Evolutionary conservation across 768 basidiomycete species (phyloP).

Genomic region (Omphalotus guepiniiformis): DNA sequence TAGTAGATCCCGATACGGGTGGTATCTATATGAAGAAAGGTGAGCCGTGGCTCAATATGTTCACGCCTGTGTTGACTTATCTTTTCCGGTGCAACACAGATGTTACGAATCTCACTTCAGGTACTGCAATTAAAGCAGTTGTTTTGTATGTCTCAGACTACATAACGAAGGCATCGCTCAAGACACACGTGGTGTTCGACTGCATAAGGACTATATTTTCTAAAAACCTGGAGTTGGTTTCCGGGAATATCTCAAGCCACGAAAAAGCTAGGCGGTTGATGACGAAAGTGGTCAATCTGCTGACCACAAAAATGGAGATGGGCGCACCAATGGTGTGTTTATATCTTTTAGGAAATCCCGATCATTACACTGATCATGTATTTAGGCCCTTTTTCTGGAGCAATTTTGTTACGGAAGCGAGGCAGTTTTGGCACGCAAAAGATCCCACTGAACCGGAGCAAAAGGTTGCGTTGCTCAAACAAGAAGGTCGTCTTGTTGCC

Average conservation of each 20-base stretch:
- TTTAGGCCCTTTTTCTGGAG: slow-evolving; percentile 16
- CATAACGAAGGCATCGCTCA: slow-evolving; percentile 11
- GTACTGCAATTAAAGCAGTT: slow-evolving; percentile 11
- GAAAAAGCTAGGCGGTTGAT: slow-evolving; percentile 12
- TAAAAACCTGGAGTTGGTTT: background rate
- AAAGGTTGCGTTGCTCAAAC: background rate
- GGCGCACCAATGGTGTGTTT: slow-evolving; percentile 14
- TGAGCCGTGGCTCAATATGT: slow-evolving; percentile 4
- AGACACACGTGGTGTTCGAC: slow-evolving; percentile 9
- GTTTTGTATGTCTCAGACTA: slow-evolving; percentile 15
- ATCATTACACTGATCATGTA: slow-evolving; percentile 18
- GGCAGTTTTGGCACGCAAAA: background rate
- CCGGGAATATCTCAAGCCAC: background rate
- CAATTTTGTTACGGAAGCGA: slow-evolving; percentile 7
- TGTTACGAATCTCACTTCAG: slow-evolving; percentile 12
- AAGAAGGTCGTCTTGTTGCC: background rate
- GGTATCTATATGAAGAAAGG: slow-evolving; percentile 1
- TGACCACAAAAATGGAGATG: slow-evolving; percentile 15
- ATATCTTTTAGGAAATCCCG: slow-evolving; percentile 8
- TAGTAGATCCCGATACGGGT: background rate
- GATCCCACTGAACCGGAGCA: background rate
- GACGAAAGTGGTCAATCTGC: slow-evolving; percentile 17
- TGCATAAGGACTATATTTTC: background rate
- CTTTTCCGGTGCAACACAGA: background rate
- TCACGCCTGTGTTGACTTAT: slow-evolving; percentile 1